These are phyloP conservation scores for Phytophthora sp. DNA, from an alignment of 352 stramenopile genomes.

Conservation along the genomic window DNA sequence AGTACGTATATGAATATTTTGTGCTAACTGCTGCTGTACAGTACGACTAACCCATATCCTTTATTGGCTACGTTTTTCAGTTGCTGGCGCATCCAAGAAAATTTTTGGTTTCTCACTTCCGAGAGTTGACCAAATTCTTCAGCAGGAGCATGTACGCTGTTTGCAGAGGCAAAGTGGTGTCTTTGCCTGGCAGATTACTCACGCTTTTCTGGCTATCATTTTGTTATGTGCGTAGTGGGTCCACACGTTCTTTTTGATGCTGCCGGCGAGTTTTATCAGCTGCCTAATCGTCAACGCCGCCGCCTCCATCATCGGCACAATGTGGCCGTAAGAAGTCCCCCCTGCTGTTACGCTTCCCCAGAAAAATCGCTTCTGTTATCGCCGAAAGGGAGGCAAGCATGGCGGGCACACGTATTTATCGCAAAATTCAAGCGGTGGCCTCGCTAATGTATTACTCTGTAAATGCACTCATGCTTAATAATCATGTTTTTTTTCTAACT, in stretches of 20 bases:
- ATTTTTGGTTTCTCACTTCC: conserved; percentile 71
- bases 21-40: neutral
- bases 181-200: conserved; percentile 3
- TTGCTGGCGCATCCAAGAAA: conserved; percentile 57
- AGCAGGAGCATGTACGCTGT: conserved; percentile 72
- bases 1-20: conserved; percentile 33
- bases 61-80: conserved; percentile 24
- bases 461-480: conserved; percentile 25
- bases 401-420: conserved; percentile 26
- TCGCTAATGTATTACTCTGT: conserved; percentile 39
- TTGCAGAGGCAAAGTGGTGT: neutral
- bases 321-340: conserved; percentile 62
- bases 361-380: conserved; percentile 12
- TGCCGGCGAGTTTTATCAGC: conserved; percentile 80
- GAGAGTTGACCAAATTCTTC: conserved; percentile 68
- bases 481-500: neutral
- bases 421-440: conserved; percentile 25
- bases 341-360: conserved; percentile 11
- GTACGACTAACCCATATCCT: neutral
- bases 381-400: conserved; percentile 9
- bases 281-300: conserved; percentile 81
- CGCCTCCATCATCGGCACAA: conserved; percentile 72
- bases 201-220: conserved; percentile 12
- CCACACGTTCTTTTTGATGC: conserved; percentile 83
- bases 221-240: conserved; percentile 60